Conservation (phyloP, 2,329 filamentous ascomycete species). For the Cladosporium phlei region DNA sequence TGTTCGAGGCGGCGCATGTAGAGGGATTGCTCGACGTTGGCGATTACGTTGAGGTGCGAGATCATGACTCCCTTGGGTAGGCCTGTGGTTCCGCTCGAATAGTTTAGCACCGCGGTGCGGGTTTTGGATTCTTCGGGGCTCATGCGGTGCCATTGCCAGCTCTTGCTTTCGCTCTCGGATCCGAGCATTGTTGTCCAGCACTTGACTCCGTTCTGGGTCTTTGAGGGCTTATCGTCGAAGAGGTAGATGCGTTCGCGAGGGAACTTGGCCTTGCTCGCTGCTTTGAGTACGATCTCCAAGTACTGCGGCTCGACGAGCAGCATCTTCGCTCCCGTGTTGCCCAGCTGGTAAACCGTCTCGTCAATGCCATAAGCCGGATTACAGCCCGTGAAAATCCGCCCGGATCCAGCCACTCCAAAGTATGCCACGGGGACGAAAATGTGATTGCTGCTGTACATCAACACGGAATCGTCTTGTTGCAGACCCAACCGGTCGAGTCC, state of each 20-base stretch:
- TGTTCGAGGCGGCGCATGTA: constrained; percentile 36
- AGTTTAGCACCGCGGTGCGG: constrained; percentile 80
- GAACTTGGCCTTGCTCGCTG: constrained; percentile 66
- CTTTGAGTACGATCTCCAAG: constrained; percentile 60
- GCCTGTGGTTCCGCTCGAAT: constrained; percentile 85
- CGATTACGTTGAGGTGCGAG: constrained; percentile 74
- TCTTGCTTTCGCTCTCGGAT: constrained; percentile 51
- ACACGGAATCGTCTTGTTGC: constrained; percentile 46
- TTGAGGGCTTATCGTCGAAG: constrained; percentile 57
- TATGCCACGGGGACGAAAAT: constrained; percentile 53
- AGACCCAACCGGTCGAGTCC: constrained; percentile 45
- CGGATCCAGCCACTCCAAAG: constrained; percentile 50
- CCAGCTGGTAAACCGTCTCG: constrained; percentile 79
- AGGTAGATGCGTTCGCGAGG: constrained; percentile 67
- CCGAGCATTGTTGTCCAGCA: constrained; percentile 44
- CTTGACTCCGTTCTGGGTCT: constrained; percentile 30
- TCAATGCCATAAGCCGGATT: constrained; percentile 82
- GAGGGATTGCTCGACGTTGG: constrained; percentile 52
- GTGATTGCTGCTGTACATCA: constrained; percentile 52
- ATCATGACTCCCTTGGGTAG: constrained; percentile 88
- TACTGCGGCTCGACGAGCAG: constrained; percentile 68
- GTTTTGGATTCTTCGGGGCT: constrained; percentile 61
- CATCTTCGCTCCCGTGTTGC: constrained; percentile 68
- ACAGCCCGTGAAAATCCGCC: constrained; percentile 53
- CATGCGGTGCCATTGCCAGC: constrained; percentile 62